Percentiles rank a stretch among this genome's conserved stretches.
These are phyloP conservation scores for Clitocybe nebularis DNA, from an alignment of 1,284 basidiomycete species.

Conservation along the genomic window DNA sequence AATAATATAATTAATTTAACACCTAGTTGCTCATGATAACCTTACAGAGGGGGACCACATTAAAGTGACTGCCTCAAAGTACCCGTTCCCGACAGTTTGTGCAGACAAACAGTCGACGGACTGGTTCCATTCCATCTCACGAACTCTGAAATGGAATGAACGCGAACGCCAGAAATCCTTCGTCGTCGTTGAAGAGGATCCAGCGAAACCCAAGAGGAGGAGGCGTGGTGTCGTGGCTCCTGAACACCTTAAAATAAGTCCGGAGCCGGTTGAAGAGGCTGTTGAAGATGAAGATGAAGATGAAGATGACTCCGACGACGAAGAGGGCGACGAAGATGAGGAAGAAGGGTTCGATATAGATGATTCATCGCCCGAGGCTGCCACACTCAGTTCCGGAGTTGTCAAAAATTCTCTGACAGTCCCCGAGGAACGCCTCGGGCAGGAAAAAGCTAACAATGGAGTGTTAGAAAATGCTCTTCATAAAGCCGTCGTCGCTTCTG, in stretches of 20 bases:
- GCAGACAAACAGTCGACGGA: constrained; percentile 96
- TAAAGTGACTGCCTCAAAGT: constrained; percentile 96
- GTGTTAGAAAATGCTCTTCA: constrained; percentile 15
- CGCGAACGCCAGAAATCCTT: constrained; percentile 96
- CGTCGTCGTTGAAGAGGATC: constrained; percentile 94
- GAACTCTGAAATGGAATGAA: constrained; percentile 98
- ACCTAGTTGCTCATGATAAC: no score
- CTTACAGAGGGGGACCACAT: constrained; percentile 98
- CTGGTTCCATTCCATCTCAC: constrained; percentile 96
- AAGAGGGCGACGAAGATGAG: constrained; percentile 45
- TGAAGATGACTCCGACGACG: constrained; percentile 32
- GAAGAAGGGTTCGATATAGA: constrained; percentile 89
- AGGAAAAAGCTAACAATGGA: constrained; percentile 18
- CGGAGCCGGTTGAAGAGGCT: constrained; percentile 26
- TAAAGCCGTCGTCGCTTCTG: constrained; percentile 26
- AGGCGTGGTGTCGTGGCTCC: constrained; percentile 21
- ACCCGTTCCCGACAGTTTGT: constrained; percentile 98
- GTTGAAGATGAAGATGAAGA: constrained; percentile 45
- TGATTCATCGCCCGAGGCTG: constrained; percentile 65
- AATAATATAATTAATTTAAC: no score
- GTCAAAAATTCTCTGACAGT: constrained; percentile 16
- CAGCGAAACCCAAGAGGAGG: constrained; percentile 38
- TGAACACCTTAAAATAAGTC: constrained; percentile 16
- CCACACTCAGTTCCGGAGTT: constrained; percentile 20
- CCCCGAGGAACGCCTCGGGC: constrained; percentile 19